These are phyloP conservation scores for Pelargonium nanum DNA, from an alignment of 345 rosid genomes.

Conservation along the genomic window DNA sequence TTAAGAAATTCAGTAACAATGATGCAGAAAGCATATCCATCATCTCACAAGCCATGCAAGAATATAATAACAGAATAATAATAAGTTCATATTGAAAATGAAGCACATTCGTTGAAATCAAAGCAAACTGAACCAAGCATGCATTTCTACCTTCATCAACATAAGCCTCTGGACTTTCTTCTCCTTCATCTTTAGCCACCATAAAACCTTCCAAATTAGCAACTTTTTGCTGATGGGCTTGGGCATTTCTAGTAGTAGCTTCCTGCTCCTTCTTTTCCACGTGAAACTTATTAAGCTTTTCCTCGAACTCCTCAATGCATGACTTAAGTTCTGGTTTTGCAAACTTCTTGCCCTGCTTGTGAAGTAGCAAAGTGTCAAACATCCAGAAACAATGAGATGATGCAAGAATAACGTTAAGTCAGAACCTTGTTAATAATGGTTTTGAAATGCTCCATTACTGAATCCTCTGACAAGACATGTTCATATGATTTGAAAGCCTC, in stretches of 20 bases:
- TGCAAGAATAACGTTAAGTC: slow-evolving; percentile 2
- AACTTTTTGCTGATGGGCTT: slow-evolving; percentile 58
- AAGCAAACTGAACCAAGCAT: slow-evolving; percentile 5
- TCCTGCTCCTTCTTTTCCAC: slow-evolving; percentile 92
- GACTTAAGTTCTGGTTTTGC: slow-evolving; percentile 86
- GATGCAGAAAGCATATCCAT: not conserved
- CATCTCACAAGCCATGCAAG: not conserved
- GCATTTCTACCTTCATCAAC: slow-evolving; percentile 41
- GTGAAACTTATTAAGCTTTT: slow-evolving; percentile 80
- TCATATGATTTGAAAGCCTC: slow-evolving; percentile 80
- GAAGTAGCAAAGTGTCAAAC: slow-evolving; percentile 6
- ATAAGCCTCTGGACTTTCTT: slow-evolving; percentile 35
- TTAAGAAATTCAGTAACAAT: too few relatives aligned
- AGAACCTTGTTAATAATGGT: slow-evolving; percentile 81
- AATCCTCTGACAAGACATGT: slow-evolving; percentile 68
- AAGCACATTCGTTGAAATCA: not conserved
- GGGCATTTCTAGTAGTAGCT: slow-evolving; percentile 79
- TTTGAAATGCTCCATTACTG: slow-evolving; percentile 75
- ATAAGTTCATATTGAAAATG: not conserved
- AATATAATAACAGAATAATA: too few relatives aligned
- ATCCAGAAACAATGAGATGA: slow-evolving; percentile 1
- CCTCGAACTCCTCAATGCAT: slow-evolving; percentile 92
- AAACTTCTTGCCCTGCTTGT: slow-evolving; percentile 77
- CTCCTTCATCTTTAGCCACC: slow-evolving; percentile 30
- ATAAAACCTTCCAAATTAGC: slow-evolving; percentile 28